Conservation (phyloP, 208 protist genomes). For the Leishmania arabica region DNA sequence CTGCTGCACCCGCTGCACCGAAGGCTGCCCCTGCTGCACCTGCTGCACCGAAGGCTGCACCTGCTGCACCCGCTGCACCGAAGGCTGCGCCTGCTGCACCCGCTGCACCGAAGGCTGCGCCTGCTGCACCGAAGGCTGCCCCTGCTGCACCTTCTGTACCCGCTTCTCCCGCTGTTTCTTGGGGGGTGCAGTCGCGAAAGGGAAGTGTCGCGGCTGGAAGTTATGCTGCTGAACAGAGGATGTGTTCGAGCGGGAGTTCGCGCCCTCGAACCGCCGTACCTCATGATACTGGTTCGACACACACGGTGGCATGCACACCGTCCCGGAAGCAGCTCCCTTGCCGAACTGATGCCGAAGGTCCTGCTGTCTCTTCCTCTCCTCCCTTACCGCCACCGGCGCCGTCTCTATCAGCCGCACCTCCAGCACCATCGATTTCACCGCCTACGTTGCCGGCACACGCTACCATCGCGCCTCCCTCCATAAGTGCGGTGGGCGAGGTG, state of each 20-base stretch:
- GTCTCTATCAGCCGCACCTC: slow-evolving; percentile 8
- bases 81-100: neutral
- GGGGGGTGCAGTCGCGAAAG: neutral
- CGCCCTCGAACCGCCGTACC: neutral
- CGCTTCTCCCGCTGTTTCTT: neutral
- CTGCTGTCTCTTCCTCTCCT: neutral
- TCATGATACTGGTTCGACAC: neutral
- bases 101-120: neutral
- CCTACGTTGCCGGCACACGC: neutral
- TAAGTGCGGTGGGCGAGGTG: neutral
- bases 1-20: slow-evolving; percentile 2
- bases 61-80: neutral
- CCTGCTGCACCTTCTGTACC: neutral
- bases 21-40: neutral
- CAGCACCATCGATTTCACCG: neutral
- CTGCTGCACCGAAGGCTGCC: neutral
- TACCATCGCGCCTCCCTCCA: slow-evolving; percentile 26
- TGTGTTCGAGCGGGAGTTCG: too few species aligned
- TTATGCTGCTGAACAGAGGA: neutral
- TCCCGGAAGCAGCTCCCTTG: neutral
- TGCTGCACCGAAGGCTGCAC: neutral
- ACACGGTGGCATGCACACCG: neutral
- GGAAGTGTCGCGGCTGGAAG: neutral
- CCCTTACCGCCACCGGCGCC: slow-evolving; percentile 9
- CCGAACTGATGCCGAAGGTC: neutral